Conservation (phyloP, 768 basidiomycete genomes). For the Inosperma sp. region DNA sequence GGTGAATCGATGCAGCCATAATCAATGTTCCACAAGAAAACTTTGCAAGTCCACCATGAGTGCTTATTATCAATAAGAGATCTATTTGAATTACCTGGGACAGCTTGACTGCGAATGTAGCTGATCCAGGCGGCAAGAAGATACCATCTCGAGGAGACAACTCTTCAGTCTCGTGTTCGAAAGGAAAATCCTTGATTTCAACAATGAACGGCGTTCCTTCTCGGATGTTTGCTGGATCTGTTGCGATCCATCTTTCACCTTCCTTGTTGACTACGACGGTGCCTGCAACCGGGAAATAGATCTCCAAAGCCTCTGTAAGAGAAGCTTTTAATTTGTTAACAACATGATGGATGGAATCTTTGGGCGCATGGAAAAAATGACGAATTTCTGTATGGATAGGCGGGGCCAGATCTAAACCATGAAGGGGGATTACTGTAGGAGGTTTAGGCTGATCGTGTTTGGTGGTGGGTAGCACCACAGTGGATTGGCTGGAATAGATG, state of each 20-base stretch:
- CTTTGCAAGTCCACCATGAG: not conserved
- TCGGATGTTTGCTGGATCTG: constrained; percentile 1
- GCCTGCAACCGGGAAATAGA: constrained; percentile 2
- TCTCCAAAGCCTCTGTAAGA: constrained; percentile 1
- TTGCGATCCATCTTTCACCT: not conserved
- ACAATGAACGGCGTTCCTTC: not conserved
- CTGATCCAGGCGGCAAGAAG: not conserved
- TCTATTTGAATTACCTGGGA: not conserved
- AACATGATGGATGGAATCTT: not conserved
- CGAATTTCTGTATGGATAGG: constrained; percentile 6
- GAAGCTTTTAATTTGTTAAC: not conserved
- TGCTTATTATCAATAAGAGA: not conserved
- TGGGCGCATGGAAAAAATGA: not conserved
- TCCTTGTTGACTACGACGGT: not conserved
- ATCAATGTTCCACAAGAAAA: constrained; percentile 7
- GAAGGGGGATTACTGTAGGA: not conserved
- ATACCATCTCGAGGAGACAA: not conserved
- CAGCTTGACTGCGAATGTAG: constrained; percentile 2
- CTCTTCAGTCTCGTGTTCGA: constrained; percentile 2
- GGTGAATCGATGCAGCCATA: constrained; percentile 4
- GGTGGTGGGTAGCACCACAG: not conserved
- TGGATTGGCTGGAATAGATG: not conserved
- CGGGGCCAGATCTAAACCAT: not conserved
- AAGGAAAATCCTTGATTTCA: constrained; percentile 5
- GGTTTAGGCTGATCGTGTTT: not conserved